Percentiles rank a stretch among this genome's conserved stretches.
Conservation (phyloP, 2,329 filamentous ascomycete genomes). For the Colletotrichum australisinense region DNA sequence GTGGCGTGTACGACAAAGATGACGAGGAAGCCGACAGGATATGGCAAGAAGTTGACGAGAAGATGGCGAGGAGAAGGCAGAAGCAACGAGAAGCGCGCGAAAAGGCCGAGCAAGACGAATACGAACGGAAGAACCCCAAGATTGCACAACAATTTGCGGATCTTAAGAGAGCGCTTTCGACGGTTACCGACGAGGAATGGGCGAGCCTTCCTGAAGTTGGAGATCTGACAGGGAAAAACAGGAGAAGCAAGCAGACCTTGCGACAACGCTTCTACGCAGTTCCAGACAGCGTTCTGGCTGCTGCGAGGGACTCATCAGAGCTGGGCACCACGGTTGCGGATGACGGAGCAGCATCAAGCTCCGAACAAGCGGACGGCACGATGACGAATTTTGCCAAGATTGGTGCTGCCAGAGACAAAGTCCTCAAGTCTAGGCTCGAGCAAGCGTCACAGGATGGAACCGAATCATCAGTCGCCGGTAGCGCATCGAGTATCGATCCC, state of each 20-base stretch:
- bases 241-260: constrained; percentile 84
- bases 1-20: constrained; percentile 95
- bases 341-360: constrained; percentile 69
- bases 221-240: constrained; percentile 94
- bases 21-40: constrained; percentile 98
- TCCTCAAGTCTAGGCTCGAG: constrained; percentile 92
- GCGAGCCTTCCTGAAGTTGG: constrained; percentile 94
- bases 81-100: constrained; percentile 95
- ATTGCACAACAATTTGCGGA: constrained; percentile 98
- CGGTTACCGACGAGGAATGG: constrained; percentile 96
- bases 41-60: constrained; percentile 95
- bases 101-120: constrained; percentile 89
- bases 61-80: constrained; percentile 92
- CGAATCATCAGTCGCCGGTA: constrained; percentile 79
- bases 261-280: constrained; percentile 94
- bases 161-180: constrained; percentile 88
- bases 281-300: constrained; percentile 93
- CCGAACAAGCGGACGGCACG: constrained; percentile 77
- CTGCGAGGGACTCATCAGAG: constrained; percentile 82
- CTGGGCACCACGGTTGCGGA: constrained; percentile 90
- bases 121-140: constrained; percentile 97
- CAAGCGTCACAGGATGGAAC: constrained; percentile 81
- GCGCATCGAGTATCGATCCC: constrained; percentile 90
- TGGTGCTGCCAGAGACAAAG: constrained; percentile 94
- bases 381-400: constrained; percentile 99